phyloP scores from a whole-genome alignment of 305 asterid genomes.

The Striga hermonthica region DNA sequence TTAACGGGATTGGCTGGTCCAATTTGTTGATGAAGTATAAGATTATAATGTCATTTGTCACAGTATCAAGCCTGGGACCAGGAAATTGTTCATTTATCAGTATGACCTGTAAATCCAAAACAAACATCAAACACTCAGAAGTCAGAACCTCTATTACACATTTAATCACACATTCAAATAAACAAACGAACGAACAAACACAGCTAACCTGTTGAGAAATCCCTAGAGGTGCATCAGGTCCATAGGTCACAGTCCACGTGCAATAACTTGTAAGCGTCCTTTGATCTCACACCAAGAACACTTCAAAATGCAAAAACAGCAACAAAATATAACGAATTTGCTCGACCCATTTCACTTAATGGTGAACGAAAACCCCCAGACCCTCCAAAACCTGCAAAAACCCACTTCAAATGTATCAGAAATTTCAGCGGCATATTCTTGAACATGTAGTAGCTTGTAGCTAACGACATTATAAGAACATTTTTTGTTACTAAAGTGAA shows the following conservation, averaged over 20 bases:
- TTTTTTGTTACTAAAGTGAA: background rate
- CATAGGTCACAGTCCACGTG: slow-evolving; percentile 84
- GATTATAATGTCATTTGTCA: slow-evolving; percentile 82
- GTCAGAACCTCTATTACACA: slow-evolving; percentile 1
- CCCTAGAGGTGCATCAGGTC: slow-evolving; percentile 75
- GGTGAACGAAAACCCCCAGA: slow-evolving; percentile 19
- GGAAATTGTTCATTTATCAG: slow-evolving; percentile 94
- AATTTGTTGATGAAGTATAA: slow-evolving; percentile 71
- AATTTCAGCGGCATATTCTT: slow-evolving; percentile 6
- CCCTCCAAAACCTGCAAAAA: slow-evolving; percentile 31
- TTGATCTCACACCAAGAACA: slow-evolving; percentile 50
- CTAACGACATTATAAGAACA: no score
- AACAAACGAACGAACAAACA: background rate
- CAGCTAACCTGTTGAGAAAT: slow-evolving; percentile 65
- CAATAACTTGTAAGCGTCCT: slow-evolving; percentile 76
- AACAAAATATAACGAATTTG: slow-evolving; percentile 36
- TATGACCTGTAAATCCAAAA: slow-evolving; percentile 55
- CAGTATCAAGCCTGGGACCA: slow-evolving; percentile 78
- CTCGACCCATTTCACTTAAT: slow-evolving; percentile 43
- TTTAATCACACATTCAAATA: slow-evolving; percentile 4
- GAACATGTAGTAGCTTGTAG: background rate
- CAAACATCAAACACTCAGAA: slow-evolving; percentile 12
- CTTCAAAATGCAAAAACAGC: slow-evolving; percentile 49
- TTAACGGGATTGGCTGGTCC: slow-evolving; percentile 82
- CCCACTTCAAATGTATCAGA: slow-evolving; percentile 14